Evolutionary conservation across 2,329 filamentous ascomycete species (phyloP).

Genomic region (Aspergillus calidoustus): DNA sequence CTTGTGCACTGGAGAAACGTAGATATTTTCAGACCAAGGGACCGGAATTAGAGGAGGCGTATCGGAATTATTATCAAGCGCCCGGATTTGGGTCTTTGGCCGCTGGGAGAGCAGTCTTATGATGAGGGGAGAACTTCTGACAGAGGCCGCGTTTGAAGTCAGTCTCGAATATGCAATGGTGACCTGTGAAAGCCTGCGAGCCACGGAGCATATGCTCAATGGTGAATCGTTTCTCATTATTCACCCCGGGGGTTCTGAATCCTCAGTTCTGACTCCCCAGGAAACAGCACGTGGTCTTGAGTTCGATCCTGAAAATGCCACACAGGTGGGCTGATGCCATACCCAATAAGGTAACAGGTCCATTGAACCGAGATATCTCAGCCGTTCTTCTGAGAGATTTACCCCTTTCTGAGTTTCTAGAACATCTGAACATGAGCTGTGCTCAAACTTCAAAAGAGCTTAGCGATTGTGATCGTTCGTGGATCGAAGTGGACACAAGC

Average conservation of each 20-base stretch:
- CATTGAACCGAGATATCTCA: not conserved
- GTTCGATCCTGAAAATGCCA: not conserved
- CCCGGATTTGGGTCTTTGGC: not conserved
- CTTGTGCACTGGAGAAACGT: not conserved
- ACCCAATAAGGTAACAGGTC: not conserved
- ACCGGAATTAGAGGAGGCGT: not conserved
- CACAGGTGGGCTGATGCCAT: not conserved
- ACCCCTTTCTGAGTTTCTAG: not conserved
- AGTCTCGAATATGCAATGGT: not conserved
- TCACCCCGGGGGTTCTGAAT: not conserved
- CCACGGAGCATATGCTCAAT: not conserved
- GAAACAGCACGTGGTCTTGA: not conserved
- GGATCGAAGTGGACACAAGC: not conserved
- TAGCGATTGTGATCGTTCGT: not conserved
- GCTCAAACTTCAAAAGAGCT: not conserved
- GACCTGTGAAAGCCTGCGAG: too few species aligned
- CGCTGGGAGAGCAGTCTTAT: not conserved
- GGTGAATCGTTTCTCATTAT: not conserved
- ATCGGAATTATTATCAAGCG: not conserved
- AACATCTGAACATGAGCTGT: not conserved
- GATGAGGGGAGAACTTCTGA: not conserved
- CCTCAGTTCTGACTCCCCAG: not conserved
- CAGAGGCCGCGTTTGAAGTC: not conserved
- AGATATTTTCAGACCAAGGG: not conserved
- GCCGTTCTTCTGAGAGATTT: not conserved